Base-by-base conservation (phyloP, 371 early-diverging fungal species). In the Mortierella sp. region DNA sequence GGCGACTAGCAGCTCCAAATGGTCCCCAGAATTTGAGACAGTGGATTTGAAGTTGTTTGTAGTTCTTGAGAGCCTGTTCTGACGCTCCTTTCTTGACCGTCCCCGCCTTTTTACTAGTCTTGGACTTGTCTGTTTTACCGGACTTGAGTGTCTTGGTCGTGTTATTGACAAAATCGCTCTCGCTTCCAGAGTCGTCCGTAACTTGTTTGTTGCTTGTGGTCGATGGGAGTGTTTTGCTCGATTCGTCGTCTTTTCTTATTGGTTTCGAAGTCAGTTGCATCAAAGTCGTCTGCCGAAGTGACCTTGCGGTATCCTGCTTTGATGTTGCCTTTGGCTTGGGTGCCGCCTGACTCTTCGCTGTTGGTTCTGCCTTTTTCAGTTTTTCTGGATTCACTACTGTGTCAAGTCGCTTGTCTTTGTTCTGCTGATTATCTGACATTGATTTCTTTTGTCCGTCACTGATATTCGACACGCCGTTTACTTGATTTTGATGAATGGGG, bases 21-120 rank as follows among this genome's bases (percentile, higher is more conserved):
- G 80, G 72, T 5, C 80, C 80, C 65, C 72, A 71, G 45, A 74
- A 71, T 37, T 79, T 79, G 62, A 79, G 68, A 32, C 80, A 79
- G 32, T 79, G 75, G 43, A 79, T 79, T 59, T 79, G 80, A 58
- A 79, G 68, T n/a, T 79, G 80, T 28, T 70, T 70, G 28, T 74
- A 79, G 55, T 43, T 67, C 35, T 79, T 64, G 49, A 79, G 71
- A 12, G 74, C 67, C n/a, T 51, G 40, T 0, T 65, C 64, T 0
- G 73, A 70, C 1, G 63, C 54, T 40, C 79, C 79, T n/a, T 73
- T 62, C 58, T 49, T 69, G 57, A 32, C 24, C 16, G 49, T 37
- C 43, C n/a, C 47, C 40, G 26, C 57, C 3, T 66, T 66, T 52
- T 66, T 55, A 37, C 30, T 66, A 24, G 12, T 0, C 14, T 16